Evolutionary conservation across 192 early-diverging fungal genomes (phyloP).

Genomic region (Podila epigama): DNA sequence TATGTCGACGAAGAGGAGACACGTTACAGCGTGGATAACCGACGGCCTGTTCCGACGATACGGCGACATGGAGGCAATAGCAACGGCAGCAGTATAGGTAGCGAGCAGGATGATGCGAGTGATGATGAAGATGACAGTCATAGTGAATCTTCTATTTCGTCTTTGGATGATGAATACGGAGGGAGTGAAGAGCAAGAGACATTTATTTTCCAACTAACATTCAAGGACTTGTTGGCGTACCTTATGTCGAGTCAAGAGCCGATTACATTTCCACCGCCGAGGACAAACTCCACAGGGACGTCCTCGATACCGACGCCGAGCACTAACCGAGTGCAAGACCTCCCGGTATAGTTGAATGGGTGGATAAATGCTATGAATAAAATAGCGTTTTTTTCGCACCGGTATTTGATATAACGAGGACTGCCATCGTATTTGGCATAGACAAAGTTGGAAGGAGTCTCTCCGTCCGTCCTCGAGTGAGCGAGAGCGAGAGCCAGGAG

Average conservation of each 20-base stretch:
- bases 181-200: constrained; percentile 28
- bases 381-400: too few relatives aligned
- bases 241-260: constrained; percentile 30
- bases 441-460: too few relatives aligned
- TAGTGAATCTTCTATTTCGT: constrained; percentile 7
- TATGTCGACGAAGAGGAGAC: constrained; percentile 34
- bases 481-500: neutral
- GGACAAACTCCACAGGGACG: too few relatives aligned
- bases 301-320: neutral
- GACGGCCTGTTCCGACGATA: neutral
- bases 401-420: too few relatives aligned
- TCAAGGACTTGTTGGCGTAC: constrained; percentile 29
- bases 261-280: constrained; percentile 7
- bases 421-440: too few relatives aligned
- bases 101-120: neutral
- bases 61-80: neutral
- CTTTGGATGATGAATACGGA: constrained; percentile 31
- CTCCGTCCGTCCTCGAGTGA: too few relatives aligned
- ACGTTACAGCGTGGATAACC: constrained; percentile 18
- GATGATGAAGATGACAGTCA: neutral
- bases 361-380: neutral
- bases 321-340: constrained; percentile 5
- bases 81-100: neutral
- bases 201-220: constrained; percentile 27
- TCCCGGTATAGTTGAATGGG: constrained; percentile 12